Conservation (phyloP, 1,139 yeast genomes). For the Yueomyces sp. region DNA sequence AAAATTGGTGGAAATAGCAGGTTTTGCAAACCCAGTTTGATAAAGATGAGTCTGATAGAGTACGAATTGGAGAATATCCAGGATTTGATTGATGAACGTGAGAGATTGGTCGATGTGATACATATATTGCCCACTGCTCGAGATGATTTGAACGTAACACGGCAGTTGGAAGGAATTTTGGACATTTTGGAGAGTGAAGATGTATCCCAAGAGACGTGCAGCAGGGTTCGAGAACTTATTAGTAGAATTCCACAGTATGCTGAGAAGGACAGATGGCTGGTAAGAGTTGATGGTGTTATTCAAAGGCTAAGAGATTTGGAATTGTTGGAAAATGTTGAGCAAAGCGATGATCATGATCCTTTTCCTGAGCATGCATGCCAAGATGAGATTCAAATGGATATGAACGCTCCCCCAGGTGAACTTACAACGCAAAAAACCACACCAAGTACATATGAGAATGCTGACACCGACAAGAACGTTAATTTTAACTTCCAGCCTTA, state of each 20-base stretch:
- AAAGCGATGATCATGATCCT: background rate
- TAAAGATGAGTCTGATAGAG: slow-evolving; percentile 2
- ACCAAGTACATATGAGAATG: background rate
- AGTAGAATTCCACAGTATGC: background rate
- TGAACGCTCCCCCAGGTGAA: background rate
- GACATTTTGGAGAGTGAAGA: slow-evolving; percentile 5
- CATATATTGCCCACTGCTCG: slow-evolving; percentile 15
- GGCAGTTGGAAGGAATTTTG: slow-evolving; percentile 7
- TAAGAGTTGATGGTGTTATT: background rate
- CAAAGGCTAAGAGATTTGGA: background rate
- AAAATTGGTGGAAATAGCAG: too few species aligned
- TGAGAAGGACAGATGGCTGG: background rate
- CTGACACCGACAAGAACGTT: background rate
- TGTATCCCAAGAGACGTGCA: background rate
- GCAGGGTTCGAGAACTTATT: background rate
- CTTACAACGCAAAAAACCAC: background rate
- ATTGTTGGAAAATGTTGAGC: background rate
- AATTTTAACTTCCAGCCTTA: slow-evolving; percentile 11
- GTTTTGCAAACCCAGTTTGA: background rate
- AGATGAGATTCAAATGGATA: background rate
- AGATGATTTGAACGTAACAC: slow-evolving; percentile 14
- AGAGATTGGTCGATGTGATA: slow-evolving; percentile 11
- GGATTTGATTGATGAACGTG: slow-evolving; percentile 19
- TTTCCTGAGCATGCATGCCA: background rate
- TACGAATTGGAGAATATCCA: slow-evolving; percentile 16